Base-by-base conservation (phyloP, 2,329 filamentous ascomycete genomes). In the Magnaporthiopsis rhizophila region DNA sequence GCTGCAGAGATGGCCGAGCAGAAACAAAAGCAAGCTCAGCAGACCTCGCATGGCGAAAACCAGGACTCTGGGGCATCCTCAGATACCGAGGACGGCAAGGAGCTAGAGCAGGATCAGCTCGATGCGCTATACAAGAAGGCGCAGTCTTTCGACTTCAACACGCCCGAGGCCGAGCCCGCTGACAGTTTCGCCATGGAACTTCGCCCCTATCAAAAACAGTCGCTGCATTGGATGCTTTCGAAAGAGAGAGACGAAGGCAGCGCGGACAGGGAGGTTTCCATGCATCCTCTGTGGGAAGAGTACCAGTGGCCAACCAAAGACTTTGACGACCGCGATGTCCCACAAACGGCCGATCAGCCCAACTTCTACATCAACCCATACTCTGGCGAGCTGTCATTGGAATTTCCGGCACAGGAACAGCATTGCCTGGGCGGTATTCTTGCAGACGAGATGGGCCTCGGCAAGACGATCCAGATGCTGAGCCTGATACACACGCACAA, bases 381-480 rank as follows among this genome's bases (percentile, higher is more conserved):
- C 74, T 97, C 93, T 8, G 95, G 95, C 11, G 94, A 98, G 69
- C 79, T 99, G 63, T 96, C 92, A 2, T 80, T 98, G 0, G 87
- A 96, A 7, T 99, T 99, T 69, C 95, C 95, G 0, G 85, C 87
- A 2, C 95, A 99, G 73, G 92, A 98, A 71, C 95, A 98, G 72
- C 91, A 96, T 73, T 99, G 95, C 69, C 80, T 97, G 0, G 95
- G 95, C 59, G 95, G 95, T 7, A 91, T 99, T 65, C 79, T 99
- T 58, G 95, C 95, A 11, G 95, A 99, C 71, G 90, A 98, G 76
- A 99, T 99, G 95, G 95, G 95, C 60, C 81, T 99, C 2, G 95
- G 95, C 45, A 99, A 99, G 79, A 99, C 95, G 0, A 98, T 99
- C 63, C 94, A 99, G 73, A 98, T 99, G 92, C 85, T 99, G 67